These are phyloP conservation scores for Oryza glaberrima DNA, from an alignment of 176 grass and related monocot species.

Conservation along the genomic window DNA sequence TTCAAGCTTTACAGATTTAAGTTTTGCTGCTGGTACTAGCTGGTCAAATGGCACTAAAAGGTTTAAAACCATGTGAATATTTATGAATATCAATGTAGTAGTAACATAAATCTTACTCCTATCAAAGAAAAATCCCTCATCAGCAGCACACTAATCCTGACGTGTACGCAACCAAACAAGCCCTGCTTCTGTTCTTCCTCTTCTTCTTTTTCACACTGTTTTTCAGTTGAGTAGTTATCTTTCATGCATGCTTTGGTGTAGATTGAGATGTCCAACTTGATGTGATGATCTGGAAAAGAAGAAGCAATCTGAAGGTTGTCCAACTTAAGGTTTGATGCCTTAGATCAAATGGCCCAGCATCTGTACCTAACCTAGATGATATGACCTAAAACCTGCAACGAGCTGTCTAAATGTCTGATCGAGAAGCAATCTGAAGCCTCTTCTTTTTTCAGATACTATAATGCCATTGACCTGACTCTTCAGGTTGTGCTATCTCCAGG, in stretches of 20 bases:
- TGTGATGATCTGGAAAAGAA: background rate
- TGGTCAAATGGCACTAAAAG: background rate
- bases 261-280: background rate
- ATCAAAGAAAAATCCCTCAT: background rate
- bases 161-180: no score
- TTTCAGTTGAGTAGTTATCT: background rate
- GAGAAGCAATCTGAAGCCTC: background rate
- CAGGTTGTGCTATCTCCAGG: background rate
- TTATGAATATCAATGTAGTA: background rate
- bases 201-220: background rate
- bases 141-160: no score
- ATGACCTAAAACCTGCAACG: background rate
- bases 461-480: background rate
- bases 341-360: background rate
- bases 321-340: background rate
- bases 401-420: background rate
- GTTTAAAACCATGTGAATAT: background rate
- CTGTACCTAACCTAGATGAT: background rate
- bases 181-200: no score
- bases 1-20: background rate
- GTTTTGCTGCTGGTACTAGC: background rate
- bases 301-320: no score
- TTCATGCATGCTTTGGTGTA: background rate
- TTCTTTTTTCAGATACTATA: background rate
- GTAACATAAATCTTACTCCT: background rate